Evolutionary conservation across 2,329 filamentous ascomycete genomes (phyloP).

Genomic region (Ascochyta viciae-villosae): DNA sequence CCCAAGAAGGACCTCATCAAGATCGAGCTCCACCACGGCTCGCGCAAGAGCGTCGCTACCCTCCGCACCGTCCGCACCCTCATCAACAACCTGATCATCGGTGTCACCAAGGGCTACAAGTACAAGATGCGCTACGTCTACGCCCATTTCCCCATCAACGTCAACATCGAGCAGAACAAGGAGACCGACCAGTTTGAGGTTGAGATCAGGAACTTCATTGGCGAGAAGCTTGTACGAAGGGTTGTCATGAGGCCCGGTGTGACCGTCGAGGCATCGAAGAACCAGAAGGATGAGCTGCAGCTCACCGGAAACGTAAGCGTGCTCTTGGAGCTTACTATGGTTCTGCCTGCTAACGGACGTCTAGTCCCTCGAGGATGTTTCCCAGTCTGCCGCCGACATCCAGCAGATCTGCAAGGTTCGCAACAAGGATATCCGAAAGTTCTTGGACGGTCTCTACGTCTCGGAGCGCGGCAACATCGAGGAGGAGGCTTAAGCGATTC

Average conservation of each 20-base stretch:
- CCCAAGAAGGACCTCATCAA: constrained; percentile 86
- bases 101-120: constrained; percentile 99
- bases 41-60: constrained; percentile 96
- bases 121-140: constrained; percentile 99
- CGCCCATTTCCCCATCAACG: constrained; percentile 99
- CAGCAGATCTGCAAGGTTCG: constrained; percentile 99
- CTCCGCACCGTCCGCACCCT: constrained; percentile 97
- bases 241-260: constrained; percentile 91
- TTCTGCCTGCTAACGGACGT: constrained; percentile 26
- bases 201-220: constrained; percentile 82
- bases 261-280: constrained; percentile 85
- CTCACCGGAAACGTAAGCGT: constrained; percentile 76
- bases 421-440: constrained; percentile 99
- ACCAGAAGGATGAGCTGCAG: constrained; percentile 97
- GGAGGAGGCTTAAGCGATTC: constrained; percentile 60
- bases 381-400: constrained; percentile 97
- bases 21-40: constrained; percentile 98
- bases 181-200: constrained; percentile 89
- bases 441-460: constrained; percentile 99
- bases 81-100: constrained; percentile 98
- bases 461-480: constrained; percentile 97
- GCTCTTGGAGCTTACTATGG: background rate
- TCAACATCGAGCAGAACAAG: constrained; percentile 96
- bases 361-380: constrained; percentile 87
- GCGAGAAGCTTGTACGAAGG: constrained; percentile 98